Evolutionary conservation across 2,329 filamentous ascomycete genomes (phyloP).

Genomic region (Colletotrichum sp.): DNA sequence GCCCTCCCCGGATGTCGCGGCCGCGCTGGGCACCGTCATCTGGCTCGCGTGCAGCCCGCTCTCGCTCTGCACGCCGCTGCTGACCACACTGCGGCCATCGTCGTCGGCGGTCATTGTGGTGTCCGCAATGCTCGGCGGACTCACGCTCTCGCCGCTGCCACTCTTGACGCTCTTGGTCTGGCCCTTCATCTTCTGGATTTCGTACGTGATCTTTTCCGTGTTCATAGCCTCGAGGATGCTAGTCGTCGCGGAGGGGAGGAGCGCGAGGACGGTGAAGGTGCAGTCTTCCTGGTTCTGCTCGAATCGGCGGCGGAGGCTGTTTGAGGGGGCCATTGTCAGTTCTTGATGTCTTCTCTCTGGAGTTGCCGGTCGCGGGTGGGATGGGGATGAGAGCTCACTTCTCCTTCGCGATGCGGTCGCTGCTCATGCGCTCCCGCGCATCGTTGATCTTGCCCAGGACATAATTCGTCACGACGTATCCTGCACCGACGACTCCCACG

Average conservation of each 20-base stretch:
- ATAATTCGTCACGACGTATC: conserved; percentile 94
- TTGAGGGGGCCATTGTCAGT: neutral
- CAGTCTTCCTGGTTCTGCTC: conserved; percentile 99
- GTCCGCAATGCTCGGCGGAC: conserved; percentile 64
- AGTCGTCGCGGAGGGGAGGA: conserved; percentile 88
- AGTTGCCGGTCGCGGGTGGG: neutral
- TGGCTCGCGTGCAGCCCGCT: conserved; percentile 86
- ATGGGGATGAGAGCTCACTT: conserved; percentile 66
- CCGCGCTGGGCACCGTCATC: conserved; percentile 60
- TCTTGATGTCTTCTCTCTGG: neutral
- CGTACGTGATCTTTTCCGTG: conserved; percentile 90
- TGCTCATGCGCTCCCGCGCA: conserved; percentile 94
- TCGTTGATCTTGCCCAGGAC: conserved; percentile 89
- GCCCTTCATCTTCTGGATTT: conserved; percentile 91
- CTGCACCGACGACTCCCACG: conserved; percentile 84
- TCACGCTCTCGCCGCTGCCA: conserved; percentile 36
- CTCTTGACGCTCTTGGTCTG: conserved; percentile 55
- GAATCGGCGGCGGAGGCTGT: conserved; percentile 89
- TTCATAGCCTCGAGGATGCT: conserved; percentile 88
- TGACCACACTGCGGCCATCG: conserved; percentile 73
- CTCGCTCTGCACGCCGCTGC: conserved; percentile 75
- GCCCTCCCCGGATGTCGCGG: conserved; percentile 38
- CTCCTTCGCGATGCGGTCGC: conserved; percentile 93
- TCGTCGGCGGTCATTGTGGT: conserved; percentile 79
- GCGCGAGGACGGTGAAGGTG: conserved; percentile 95